Conservation (phyloP, 1,139 yeast species). For the Protomyces macrosporus region DNA sequence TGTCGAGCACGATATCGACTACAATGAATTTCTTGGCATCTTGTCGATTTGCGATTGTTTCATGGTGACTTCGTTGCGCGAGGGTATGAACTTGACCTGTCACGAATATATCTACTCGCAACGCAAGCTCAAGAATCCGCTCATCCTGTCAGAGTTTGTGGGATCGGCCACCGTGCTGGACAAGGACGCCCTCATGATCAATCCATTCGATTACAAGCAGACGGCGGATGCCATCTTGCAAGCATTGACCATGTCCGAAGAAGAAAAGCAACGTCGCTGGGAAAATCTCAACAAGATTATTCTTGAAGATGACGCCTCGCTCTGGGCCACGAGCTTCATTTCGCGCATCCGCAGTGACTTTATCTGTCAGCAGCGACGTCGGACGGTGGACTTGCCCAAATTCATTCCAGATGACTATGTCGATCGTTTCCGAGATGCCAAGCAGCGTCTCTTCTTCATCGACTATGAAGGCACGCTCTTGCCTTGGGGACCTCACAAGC, state of each 20-base stretch:
- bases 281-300: conserved; percentile 1
- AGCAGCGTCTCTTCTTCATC: conserved; percentile 38
- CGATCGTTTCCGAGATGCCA: conserved; percentile 33
- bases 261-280: conserved; percentile 58
- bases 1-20: conserved; percentile 80
- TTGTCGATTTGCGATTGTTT: conserved; percentile 81
- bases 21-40: conserved; percentile 81
- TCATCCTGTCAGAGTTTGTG: conserved; percentile 83
- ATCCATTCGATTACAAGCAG: conserved; percentile 80
- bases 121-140: conserved; percentile 57
- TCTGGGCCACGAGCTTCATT: conserved; percentile 66
- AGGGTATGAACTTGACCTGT: conserved; percentile 93
- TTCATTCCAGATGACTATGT: conserved; percentile 33
- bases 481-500: conserved; percentile 30
- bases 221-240: conserved; percentile 57
- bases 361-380: conserved; percentile 50
- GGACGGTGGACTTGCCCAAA: conserved; percentile 37
- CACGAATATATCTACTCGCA: conserved; percentile 88
- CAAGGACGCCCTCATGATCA: conserved; percentile 68
- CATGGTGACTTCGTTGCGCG: conserved; percentile 85
- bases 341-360: conserved; percentile 56
- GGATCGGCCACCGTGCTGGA: conserved; percentile 82
- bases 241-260: conserved; percentile 59
- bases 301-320: conserved; percentile 30
- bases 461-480: conserved; percentile 32